These are phyloP conservation scores for Aurifilum marmelostoma DNA, from an alignment of 2,329 filamentous ascomycete species.

Conservation along the genomic window DNA sequence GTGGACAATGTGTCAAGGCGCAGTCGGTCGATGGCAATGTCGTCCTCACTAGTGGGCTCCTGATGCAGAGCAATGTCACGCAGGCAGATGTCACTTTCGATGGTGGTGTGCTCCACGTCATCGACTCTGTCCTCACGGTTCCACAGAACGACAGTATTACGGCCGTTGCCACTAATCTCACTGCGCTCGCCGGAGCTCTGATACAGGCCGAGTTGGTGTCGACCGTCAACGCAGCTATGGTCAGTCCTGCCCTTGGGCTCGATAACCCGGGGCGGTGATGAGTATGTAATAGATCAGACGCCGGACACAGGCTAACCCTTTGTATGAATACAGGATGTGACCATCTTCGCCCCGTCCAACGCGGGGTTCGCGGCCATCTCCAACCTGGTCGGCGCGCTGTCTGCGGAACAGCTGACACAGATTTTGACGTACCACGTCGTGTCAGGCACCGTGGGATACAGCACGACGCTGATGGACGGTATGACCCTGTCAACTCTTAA, in stretches of 20 bases:
- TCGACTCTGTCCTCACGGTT: too few species aligned
- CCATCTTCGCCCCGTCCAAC: constrained; percentile 67
- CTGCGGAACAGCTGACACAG: constrained; percentile 48
- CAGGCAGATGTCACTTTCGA: constrained; percentile 55
- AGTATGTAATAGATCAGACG: background rate
- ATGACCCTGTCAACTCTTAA: constrained; percentile 43
- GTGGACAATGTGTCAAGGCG: constrained; percentile 60
- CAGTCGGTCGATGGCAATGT: constrained; percentile 46
- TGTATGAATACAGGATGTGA: constrained; percentile 49
- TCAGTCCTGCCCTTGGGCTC: background rate
- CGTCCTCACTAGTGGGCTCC: constrained; percentile 56
- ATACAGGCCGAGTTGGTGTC: background rate
- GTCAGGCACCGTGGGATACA: constrained; percentile 57
- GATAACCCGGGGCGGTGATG: background rate
- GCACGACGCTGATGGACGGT: constrained; percentile 39
- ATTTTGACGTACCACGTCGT: constrained; percentile 70
- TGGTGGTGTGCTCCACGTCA: constrained; percentile 55
- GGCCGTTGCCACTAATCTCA: background rate
- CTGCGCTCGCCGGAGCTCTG: background rate
- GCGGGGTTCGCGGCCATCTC: constrained; percentile 61
- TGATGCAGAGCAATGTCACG: constrained; percentile 51
- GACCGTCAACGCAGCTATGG: background rate
- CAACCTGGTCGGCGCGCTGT: constrained; percentile 52
- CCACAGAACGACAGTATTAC: too few species aligned
- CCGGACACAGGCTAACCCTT: background rate